Base-by-base conservation (phyloP, 225 moss, liverwort and hornwort genomes). In the Anthoceros angustus region DNA sequence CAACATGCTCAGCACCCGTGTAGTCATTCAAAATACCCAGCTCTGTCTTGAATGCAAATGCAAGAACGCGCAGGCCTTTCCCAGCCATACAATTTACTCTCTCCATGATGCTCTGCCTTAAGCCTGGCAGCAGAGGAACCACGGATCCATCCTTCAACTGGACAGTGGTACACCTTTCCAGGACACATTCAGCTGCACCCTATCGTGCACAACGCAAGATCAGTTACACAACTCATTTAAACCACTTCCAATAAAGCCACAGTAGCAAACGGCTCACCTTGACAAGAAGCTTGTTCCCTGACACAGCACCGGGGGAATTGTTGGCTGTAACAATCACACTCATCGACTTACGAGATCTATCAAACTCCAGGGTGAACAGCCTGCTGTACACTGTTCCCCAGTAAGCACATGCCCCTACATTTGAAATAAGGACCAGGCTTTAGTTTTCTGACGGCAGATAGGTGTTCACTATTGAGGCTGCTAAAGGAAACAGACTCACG, bases 291-390 rank as follows among this genome's bases (percentile, higher is more conserved):
- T 80, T 80, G 49, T 80, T 85, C 42, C 66, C 65, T 32, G 32
- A 32, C 32, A 32, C 32, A 32, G 32, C 32, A 12, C 41, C 67
- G 50, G 67, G 61, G 39, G 72, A 64, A 67, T 72, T 70, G 60
- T 49, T 72, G 45, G 78, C 79, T 66, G 76, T 80, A 5, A 82
- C 73, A 69, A 85, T 76, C 41, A 82, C 85, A 73, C 82, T 75
- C 85, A 85, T 85, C 50, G 85, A 85, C 74, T 85, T 85, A 61
- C 85, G 77, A 39, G 77, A 48, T 38, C 85, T 75, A 76, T 85
- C 85, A 74, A 85, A 85, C 42, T 85, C 85, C 72, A 82, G 70
- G 42, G 82, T 80, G 46, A 76, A 77, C 39, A 86, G 69, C 2
- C 78, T 74, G 20, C 76, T 38, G 23, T 70, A 65, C 40, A 62